A percentile compares a stretch with the other conserved stretches of the same genome.
phyloP scores from a whole-genome alignment of 108 stramenopile species.

The Aurantiochytrium sp. region DNA sequence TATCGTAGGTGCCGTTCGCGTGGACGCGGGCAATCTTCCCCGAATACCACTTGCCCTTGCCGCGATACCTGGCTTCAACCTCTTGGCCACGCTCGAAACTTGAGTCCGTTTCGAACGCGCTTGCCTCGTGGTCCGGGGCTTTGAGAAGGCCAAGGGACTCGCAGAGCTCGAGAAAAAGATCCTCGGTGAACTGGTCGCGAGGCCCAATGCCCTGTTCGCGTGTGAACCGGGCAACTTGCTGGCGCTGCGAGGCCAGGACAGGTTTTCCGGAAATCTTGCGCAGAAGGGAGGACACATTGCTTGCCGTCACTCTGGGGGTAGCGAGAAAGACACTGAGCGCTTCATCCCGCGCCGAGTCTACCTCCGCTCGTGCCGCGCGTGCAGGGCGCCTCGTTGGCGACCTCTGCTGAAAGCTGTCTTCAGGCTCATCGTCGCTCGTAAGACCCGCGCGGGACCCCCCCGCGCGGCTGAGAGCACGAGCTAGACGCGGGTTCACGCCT shows the following conservation, averaged over 20 bases:
- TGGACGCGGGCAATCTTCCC: slow-evolving; percentile 39
- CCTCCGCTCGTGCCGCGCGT: neutral
- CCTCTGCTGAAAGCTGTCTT: neutral
- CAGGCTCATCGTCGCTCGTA: too few species aligned
- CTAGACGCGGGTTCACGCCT: neutral
- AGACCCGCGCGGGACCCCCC: too few species aligned
- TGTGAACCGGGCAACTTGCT: neutral
- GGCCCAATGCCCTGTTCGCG: neutral
- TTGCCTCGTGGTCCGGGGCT: neutral
- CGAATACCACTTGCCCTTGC: slow-evolving; percentile 34
- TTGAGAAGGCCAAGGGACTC: slow-evolving; percentile 36
- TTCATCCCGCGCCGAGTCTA: neutral
- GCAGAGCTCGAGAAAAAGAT: neutral
- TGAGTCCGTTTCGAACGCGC: neutral
- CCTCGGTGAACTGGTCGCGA: neutral
- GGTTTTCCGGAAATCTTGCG: neutral
- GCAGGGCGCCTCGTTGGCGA: neutral
- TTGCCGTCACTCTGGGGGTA: neutral
- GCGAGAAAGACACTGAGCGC: neutral
- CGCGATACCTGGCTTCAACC: neutral
- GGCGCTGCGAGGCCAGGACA: neutral
- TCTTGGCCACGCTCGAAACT: neutral
- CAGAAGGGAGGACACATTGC: neutral
- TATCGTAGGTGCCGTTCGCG: slow-evolving; percentile 42
- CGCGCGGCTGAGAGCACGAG: too few species aligned